A percentile compares a stretch with the other conserved stretches of the same genome.
Evolutionary conservation across 1,284 basidiomycete genomes (phyloP).

Genomic region (Sanguinoderma infundibulare): DNA sequence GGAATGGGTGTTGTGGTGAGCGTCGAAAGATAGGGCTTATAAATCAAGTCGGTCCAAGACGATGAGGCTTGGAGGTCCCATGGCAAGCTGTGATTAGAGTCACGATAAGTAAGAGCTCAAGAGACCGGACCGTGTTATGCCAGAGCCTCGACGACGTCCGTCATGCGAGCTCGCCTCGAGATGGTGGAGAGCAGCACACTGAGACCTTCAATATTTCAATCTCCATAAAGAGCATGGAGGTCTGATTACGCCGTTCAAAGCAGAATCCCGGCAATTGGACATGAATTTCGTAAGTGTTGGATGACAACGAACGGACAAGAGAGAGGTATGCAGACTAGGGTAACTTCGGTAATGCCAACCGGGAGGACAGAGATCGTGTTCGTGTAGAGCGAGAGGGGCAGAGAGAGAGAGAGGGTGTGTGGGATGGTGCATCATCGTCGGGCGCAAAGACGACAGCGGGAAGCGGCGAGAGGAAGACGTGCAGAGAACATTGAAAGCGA

Average conservation of each 20-base stretch:
- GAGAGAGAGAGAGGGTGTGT: conserved; percentile 9
- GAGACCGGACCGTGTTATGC: neutral
- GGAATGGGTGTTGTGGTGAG: neutral
- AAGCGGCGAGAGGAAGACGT: conserved; percentile 26
- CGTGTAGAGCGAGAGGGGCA: neutral
- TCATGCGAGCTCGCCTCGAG: neutral
- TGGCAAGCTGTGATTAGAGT: neutral
- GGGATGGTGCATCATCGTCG: conserved; percentile 16
- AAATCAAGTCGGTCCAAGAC: neutral
- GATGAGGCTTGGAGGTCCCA: neutral
- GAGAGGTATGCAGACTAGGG: conserved; percentile 39
- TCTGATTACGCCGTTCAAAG: neutral
- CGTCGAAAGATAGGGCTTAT: neutral
- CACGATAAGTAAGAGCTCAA: too few species aligned
- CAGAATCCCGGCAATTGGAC: conserved; percentile 27
- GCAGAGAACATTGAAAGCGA: conserved; percentile 36
- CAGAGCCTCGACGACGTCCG: neutral
- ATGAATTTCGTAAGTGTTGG: conserved; percentile 32
- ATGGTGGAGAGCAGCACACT: too few species aligned
- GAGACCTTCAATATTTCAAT: too few species aligned
- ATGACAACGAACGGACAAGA: conserved; percentile 25
- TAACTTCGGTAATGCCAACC: conserved; percentile 38
- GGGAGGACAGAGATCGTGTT: conserved; percentile 8
- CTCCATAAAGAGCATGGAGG: too few species aligned
- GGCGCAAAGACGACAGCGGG: conserved; percentile 18